Base-by-base conservation (phyloP, 1,139 yeast genomes). In the Debaryomyces coudertii region DNA sequence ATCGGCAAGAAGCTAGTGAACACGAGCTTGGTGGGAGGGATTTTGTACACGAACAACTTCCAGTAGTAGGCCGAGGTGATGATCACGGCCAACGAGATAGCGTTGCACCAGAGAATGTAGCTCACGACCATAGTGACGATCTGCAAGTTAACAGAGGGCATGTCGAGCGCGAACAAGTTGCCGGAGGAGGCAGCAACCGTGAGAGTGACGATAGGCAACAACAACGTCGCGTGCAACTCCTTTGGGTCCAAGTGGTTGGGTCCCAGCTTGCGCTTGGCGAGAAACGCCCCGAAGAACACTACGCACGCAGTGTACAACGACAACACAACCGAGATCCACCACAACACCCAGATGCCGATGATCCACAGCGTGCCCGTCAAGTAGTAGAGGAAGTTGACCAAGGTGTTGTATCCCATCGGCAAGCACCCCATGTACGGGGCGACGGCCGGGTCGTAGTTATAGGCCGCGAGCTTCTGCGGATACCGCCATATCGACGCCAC, bases 131-230 rank as follows among this genome's bases (percentile, higher is more conserved):
- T 63, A 6, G 87, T 80, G 24, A 84, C 65, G 7, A 82, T 59
- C 53, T 79, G 72, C 51, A 77, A 70, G 45, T 63, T 63, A 6
- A 53, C 47, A 1, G 56, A 47, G 1, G 82, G 85, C 36, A 81
- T 69, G 41, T 62, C 67, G 12, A 63, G 61, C 29, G 68, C 73
- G 30, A 89, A 70, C 1, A 79, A 47, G 3, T 81, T 82, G 1
- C 95, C 93, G 9, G 82, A 72, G 0, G 95, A 79, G 0, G 90
- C 73, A 3, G 82, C 79, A 48, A 90, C 96, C 1, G 90, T 87
- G 34, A 87, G 65, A 0, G 96, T 78, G 18, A 90, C 95, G 9
- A 87, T 74, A 0, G 95, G 93, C 43, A 90, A 69, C 31, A 90
- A 62, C 20, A 76, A 67, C 5, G 80, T 73, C 22, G 85, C 75